Evolutionary conservation across 371 early-diverging fungal genomes (phyloP).

Genomic region (Mucor circinelloides): DNA sequence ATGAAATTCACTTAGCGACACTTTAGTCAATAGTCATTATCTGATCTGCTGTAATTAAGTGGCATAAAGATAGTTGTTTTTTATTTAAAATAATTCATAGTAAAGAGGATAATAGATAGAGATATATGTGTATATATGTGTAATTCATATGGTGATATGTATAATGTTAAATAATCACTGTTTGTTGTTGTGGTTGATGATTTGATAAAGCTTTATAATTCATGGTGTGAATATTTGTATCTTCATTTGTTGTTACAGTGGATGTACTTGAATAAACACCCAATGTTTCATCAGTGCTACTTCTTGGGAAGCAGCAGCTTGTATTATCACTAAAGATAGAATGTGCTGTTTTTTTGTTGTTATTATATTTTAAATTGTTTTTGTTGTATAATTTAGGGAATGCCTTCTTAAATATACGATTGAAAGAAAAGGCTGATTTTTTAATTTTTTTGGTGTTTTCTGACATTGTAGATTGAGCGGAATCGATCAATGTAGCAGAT

Average conservation of each 20-base stretch:
- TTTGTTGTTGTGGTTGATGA: slow-evolving; percentile 1
- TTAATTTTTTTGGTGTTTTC: slow-evolving; percentile 7
- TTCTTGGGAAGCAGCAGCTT: slow-evolving; percentile 1
- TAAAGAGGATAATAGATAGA: not conserved
- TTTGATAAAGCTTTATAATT: not conserved
- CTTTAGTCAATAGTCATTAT: not conserved
- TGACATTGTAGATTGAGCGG: not conserved
- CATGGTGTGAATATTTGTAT: not conserved
- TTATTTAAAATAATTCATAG: not conserved
- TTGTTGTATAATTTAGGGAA: slow-evolving; percentile 16
- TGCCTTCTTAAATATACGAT: slow-evolving; percentile 13
- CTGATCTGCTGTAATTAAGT: not conserved
- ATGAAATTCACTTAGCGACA: too few relatives aligned
- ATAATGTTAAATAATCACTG: not conserved
- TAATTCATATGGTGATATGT: not conserved
- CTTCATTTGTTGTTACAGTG: not conserved
- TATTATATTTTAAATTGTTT: slow-evolving; percentile 7
- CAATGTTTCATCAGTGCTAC: slow-evolving; percentile 12
- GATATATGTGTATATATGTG: not conserved
- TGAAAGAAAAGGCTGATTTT: slow-evolving; percentile 2
- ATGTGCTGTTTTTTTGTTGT: not conserved
- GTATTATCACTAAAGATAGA: not conserved
- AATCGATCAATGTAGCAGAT: not conserved
- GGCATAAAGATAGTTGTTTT: not conserved
- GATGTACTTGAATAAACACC: slow-evolving; percentile 10